Conservation (phyloP, 2,329 filamentous ascomycete species). For the Aspergillus awamori region DNA sequence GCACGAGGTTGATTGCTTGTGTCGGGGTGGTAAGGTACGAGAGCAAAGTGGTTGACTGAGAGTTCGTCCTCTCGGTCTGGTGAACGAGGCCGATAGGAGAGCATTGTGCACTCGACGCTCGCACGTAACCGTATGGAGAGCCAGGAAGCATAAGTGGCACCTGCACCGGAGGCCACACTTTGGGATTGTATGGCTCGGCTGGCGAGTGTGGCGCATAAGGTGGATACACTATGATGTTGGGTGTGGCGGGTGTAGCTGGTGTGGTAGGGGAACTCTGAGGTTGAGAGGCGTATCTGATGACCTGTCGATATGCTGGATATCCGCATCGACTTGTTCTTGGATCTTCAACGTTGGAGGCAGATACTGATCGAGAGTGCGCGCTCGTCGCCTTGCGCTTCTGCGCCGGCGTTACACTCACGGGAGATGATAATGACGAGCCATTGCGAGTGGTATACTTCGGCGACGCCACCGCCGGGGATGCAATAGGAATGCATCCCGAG, state of each 20-base stretch:
- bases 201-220: constrained; percentile 34
- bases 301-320: constrained; percentile 81
- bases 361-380: constrained; percentile 61
- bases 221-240: constrained; percentile 42
- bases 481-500: constrained; percentile 46
- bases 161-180: constrained; percentile 43
- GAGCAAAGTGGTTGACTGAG: constrained; percentile 67
- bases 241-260: constrained; percentile 43
- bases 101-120: constrained; percentile 28
- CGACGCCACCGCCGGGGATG: constrained; percentile 51
- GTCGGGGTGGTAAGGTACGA: constrained; percentile 78
- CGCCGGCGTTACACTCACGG: constrained; percentile 58
- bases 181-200: constrained; percentile 43
- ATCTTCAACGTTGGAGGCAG: constrained; percentile 69
- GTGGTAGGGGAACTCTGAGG: constrained; percentile 45
- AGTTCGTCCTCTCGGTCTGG: constrained; percentile 30
- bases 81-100: constrained; percentile 31
- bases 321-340: constrained; percentile 69
- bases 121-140: constrained; percentile 32
- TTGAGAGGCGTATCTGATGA: constrained; percentile 61
- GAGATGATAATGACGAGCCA: constrained; percentile 62
- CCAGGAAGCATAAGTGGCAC: constrained; percentile 34
- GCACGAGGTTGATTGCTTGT: constrained; percentile 79
- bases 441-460: constrained; percentile 32
- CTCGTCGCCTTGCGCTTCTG: constrained; percentile 44